Percentiles rank a stretch among this genome's conserved stretches.
phyloP scores from a whole-genome alignment of 306 rosid genomes.

The Prunus mira region DNA sequence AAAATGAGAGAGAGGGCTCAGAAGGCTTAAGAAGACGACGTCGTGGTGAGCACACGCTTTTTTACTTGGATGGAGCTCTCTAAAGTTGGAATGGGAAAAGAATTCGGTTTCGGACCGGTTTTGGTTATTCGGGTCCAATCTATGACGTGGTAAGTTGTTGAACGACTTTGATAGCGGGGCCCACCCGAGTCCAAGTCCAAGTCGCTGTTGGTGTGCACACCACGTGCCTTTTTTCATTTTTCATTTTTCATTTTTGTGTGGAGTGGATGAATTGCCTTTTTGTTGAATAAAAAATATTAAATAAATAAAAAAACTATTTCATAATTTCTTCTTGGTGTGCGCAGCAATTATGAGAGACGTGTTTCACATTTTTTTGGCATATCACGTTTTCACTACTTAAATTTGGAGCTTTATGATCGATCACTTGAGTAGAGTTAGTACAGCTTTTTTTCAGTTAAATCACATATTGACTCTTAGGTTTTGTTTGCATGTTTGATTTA shows the following conservation, averaged over 20 bases:
- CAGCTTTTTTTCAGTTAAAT: neutral
- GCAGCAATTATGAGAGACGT: neutral
- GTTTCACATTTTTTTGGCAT: neutral
- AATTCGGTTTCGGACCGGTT: neutral
- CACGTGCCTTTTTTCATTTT: neutral
- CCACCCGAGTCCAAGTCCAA: neutral
- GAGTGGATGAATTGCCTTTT: neutral
- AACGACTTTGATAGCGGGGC: neutral
- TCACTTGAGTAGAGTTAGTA: neutral
- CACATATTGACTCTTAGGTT: neutral
- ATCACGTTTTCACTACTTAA: neutral
- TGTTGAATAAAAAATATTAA: too few species aligned
- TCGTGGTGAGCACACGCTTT: conserved; percentile 61
- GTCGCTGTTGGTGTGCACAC: neutral
- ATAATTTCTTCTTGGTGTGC: neutral
- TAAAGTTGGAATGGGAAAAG: conserved; percentile 5
- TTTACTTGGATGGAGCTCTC: neutral
- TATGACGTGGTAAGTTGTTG: neutral
- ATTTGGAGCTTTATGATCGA: neutral
- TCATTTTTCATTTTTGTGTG: neutral
- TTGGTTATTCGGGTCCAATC: neutral
- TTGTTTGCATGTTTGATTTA: too few species aligned
- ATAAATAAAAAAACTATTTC: too few species aligned
- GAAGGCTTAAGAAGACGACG: conserved; percentile 13
- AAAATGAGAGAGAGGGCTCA: neutral